Evolutionary conservation across 805 yeast genomes (phyloP), one percentile per base, ranked within the genome.

Genomic region (Candida sanyiensis): DNA sequence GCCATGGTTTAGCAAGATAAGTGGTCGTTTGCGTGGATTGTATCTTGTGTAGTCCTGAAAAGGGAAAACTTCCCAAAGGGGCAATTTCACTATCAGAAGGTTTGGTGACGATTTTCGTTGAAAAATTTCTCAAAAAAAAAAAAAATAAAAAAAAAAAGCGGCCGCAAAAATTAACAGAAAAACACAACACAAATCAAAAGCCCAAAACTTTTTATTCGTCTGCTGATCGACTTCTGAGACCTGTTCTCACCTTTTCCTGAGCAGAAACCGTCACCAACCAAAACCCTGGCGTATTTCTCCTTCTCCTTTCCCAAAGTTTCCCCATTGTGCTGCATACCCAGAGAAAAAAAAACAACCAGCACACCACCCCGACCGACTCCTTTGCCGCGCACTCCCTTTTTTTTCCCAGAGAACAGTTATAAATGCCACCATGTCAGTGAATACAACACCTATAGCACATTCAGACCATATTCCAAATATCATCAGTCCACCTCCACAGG

Each of bases 371-470:
- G n/a, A n/a, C n/a, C n/a, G n/a, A 17, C 36, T 20, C 22, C 33
- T 16, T 6, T 8, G 3, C 35, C 28, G 29, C 23, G 10, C 28
- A 24, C 29, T 19, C 20, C 17, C 13, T 15, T n/a, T 12, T 18
- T n/a, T 24, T 12, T 22, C 18, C 12, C 28, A 23, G 26, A 9
- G 12, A 12, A 9, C 26, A 23, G n/a, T n/a, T 28, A 12, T 28
- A 29, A 19, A 37, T 37, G 40, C 40, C 29, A 37, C 13, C 35
- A 37, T 37, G 40, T 30, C 40, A 13, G 18, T 37, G 34, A 31
- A 37, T 21, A 19, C n/a, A n/a, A n/a, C 31, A n/a, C 31, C 20
- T 18, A 25, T 24, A 37, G 15, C 35, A 19, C 31, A 26, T 10
- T 21, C 25, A 13, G 21, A 22, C 7, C 40, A 24, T 12, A 26